phyloP scores from a whole-genome alignment of 2,329 filamentous ascomycete species.

The Metarhizium album region DNA sequence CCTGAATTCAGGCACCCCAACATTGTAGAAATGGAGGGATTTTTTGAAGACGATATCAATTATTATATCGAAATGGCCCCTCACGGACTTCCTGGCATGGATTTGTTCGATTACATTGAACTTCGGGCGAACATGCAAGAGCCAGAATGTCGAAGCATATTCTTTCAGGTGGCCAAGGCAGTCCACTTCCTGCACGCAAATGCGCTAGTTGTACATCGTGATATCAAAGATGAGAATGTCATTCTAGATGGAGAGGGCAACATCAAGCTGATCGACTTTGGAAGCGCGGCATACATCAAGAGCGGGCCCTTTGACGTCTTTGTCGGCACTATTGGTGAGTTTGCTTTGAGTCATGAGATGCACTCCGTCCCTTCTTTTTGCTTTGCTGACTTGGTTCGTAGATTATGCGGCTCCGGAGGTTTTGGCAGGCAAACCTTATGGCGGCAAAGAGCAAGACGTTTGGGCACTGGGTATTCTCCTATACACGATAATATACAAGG shows the following conservation, averaged over 20 bases:
- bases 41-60: slow-evolving; percentile 73
- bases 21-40: slow-evolving; percentile 63
- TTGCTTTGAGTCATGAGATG: not conserved
- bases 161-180: slow-evolving; percentile 82
- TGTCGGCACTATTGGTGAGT: slow-evolving; percentile 90
- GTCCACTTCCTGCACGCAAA: slow-evolving; percentile 86
- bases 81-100: slow-evolving; percentile 92
- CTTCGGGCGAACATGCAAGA: slow-evolving; percentile 95
- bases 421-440: slow-evolving; percentile 80
- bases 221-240: slow-evolving; percentile 99
- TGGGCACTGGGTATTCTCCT: slow-evolving; percentile 95
- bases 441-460: slow-evolving; percentile 94
- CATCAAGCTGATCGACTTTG: slow-evolving; percentile 97
- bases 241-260: slow-evolving; percentile 89
- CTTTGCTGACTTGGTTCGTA: slow-evolving; percentile 24
- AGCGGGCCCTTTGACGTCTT: slow-evolving; percentile 98
- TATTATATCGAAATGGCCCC: slow-evolving; percentile 99
- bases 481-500: slow-evolving; percentile 98
- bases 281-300: slow-evolving; percentile 95
- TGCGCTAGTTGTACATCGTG: slow-evolving; percentile 85
- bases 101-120: slow-evolving; percentile 98
- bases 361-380: slow-evolving; percentile 28
- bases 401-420: slow-evolving; percentile 99
- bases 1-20: slow-evolving; percentile 58
- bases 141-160: slow-evolving; percentile 85